A percentile compares a stretch with the other conserved stretches of the same genome.
These are phyloP conservation scores for Aurinia saxatilis DNA, from an alignment of 345 rosid species.

Conservation along the genomic window DNA sequence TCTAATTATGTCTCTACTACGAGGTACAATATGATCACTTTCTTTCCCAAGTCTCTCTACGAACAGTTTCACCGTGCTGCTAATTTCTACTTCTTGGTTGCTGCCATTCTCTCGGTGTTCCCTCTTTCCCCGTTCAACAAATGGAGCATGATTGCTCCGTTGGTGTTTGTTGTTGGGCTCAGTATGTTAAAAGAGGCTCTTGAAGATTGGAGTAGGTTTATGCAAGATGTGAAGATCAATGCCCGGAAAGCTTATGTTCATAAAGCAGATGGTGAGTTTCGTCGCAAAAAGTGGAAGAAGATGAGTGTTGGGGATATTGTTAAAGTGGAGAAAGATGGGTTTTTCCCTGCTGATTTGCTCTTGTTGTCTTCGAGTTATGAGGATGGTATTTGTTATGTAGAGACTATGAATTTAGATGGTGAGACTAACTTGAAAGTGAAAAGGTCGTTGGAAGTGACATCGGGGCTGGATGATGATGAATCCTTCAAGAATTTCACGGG, in stretches of 20 bases:
- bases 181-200: constrained; percentile 94
- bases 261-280: constrained; percentile 52
- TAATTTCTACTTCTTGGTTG: constrained; percentile 84
- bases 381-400: constrained; percentile 95
- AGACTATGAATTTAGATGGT: constrained; percentile 98
- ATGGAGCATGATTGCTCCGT: constrained; percentile 84
- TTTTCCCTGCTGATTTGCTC: constrained; percentile 86
- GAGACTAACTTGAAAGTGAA: constrained; percentile 95
- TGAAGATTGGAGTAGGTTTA: constrained; percentile 93
- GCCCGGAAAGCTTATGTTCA: constrained; percentile 59
- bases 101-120: constrained; percentile 67
- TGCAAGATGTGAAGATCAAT: constrained; percentile 88
- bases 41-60: constrained; percentile 79
- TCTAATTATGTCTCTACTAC: constrained; percentile 83
- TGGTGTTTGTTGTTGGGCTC: constrained; percentile 82
- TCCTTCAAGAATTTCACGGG: constrained; percentile 57
- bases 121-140: constrained; percentile 77
- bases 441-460: constrained; percentile 71
- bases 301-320: constrained; percentile 78
- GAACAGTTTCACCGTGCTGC: constrained; percentile 96
- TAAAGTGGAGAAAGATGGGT: constrained; percentile 82
- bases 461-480: constrained; percentile 55
- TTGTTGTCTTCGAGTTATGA: constrained; percentile 83
- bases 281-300: constrained; percentile 58
- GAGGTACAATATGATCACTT: constrained; percentile 64